These are phyloP conservation scores for Torulaspora indica DNA, from an alignment of 805 yeast species.

Conservation along the genomic window DNA sequence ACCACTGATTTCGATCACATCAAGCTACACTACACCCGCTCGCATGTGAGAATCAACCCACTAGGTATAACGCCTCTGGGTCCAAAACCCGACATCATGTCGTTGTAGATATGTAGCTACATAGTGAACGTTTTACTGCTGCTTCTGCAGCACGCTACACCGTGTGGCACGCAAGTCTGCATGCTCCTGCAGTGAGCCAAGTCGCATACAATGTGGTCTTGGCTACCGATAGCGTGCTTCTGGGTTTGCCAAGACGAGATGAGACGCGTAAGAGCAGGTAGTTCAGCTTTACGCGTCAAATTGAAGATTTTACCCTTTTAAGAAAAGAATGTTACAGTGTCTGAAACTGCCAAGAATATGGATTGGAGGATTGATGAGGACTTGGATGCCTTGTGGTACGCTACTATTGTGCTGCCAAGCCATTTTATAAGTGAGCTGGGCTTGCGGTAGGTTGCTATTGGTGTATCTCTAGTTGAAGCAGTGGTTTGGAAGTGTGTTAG, in stretches of 20 bases:
- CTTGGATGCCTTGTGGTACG: too few relatives aligned
- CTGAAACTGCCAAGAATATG: neutral
- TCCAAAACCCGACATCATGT: constrained; percentile 61
- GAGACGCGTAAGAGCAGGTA: neutral
- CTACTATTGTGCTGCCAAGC: too few relatives aligned
- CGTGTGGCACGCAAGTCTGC: neutral
- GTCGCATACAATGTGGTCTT: neutral
- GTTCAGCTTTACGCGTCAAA: constrained; percentile 1
- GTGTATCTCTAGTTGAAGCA: neutral
- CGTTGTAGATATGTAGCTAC: neutral
- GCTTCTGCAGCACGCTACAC: neutral
- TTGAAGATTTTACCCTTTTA: constrained; percentile 5
- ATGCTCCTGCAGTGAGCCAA: too few relatives aligned
- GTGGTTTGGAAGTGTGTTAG: neutral
- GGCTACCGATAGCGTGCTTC: neutral
- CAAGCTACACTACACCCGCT: constrained; percentile 84
- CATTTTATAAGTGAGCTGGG: neutral
- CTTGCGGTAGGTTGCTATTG: neutral
- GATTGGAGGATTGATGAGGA: neutral
- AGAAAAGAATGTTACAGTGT: constrained; percentile 1
- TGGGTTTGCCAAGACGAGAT: neutral
- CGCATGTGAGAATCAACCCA: constrained; percentile 79
- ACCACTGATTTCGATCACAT: constrained; percentile 89
- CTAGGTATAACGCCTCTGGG: constrained; percentile 81
- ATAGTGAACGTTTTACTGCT: too few relatives aligned